A percentile compares a stretch with the other conserved stretches of the same genome.
phyloP scores from a whole-genome alignment of 768 basidiomycete species.

The Pilatotrama ljubarskyi region DNA sequence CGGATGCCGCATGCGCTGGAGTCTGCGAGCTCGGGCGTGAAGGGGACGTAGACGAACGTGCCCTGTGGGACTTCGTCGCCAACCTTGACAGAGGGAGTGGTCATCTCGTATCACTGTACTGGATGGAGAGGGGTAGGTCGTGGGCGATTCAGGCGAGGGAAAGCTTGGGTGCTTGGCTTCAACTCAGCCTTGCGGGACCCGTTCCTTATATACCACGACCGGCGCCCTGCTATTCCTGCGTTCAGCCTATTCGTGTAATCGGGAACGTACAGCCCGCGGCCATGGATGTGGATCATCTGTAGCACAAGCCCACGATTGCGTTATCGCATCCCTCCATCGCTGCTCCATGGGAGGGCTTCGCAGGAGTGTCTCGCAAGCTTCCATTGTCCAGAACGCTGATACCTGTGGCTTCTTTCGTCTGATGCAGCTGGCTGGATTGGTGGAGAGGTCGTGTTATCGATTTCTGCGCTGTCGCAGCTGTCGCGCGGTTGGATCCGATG shows the following conservation, averaged over 20 bases:
- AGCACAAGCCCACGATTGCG: neutral
- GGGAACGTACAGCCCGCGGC: neutral
- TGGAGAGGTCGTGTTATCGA: neutral
- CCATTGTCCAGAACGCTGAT: conserved; percentile 1
- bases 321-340: neutral
- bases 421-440: neutral
- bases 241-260: neutral
- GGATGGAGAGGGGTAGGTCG: neutral
- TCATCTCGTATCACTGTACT: neutral
- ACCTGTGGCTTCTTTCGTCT: conserved; percentile 1
- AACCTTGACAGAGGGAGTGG: conserved; percentile 41
- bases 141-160: neutral
- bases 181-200: neutral
- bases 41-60: conserved; percentile 55
- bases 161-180: neutral
- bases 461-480: neutral
- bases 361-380: neutral
- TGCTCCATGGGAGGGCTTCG: neutral
- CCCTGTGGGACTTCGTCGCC: conserved; percentile 52
- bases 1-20: conserved; percentile 63
- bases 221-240: conserved; percentile 1
- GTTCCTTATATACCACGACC: conserved; percentile 5
- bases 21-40: conserved; percentile 62
- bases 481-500: neutral
- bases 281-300: neutral